Evolutionary conservation across 495 filamentous ascomycete species (phyloP), one percentile per base, ranked within the genome.

Genomic region (Penicillium pulvis): DNA sequence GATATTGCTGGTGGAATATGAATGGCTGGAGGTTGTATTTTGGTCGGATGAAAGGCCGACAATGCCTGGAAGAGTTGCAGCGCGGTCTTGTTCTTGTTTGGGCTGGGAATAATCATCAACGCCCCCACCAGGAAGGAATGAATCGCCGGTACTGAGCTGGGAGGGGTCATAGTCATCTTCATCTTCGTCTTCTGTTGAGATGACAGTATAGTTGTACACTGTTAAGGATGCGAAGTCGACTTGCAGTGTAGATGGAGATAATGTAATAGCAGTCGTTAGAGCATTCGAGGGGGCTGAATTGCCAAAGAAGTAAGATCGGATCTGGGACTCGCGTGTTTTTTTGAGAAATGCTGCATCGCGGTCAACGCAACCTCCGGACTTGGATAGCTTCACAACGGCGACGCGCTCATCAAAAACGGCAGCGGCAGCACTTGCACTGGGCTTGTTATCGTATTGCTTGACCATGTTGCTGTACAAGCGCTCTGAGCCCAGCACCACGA

Each of bases 301-400:
- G 1, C 94, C 94, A 71, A 97, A 98, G 79, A 98, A 99, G 72
- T 98, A 99, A 56, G 92, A 85, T 53, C 87, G 87, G 17, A 97
- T 92, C 31, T 88, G 84, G 0, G 86, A 85, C 58, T 93, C 89
- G 26, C 86, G 80, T 4, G 84, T 71, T 30, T 82, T 79, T 56
- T 87, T 88, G 78, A 92, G 82, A 69, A 90, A 97, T 1, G 78
- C 70, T 12, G 85, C 82, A 59, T 96, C 91, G 41, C 92, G 81
- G 61, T 92, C 87, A 12, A 92, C 91, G 51, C 90, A 92, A 6
- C 94, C 94, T 16, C 92, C 92, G 0, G 91, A 94, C 70, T 93
- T 95, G 44, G 90, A 84, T 7, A 98, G 79, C 51, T 87, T 87
- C 51, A 97, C 75, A 28, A 97, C 83, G 0, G 83, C 83, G 55